Base-by-base conservation (phyloP, 345 rosid genomes). In the Rhizophora apiculata region DNA sequence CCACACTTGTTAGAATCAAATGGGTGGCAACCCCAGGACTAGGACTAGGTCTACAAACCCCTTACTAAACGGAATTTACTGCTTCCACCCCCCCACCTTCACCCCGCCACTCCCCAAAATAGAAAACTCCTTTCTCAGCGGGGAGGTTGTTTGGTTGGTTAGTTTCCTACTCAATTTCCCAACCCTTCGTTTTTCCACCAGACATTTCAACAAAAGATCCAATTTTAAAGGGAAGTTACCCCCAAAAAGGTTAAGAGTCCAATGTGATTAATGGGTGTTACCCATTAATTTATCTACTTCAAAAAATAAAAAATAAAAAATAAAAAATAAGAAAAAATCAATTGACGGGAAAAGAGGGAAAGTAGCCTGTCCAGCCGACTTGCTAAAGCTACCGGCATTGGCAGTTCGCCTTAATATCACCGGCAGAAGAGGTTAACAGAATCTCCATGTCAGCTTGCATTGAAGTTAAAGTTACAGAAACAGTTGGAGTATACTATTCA, bases 191-290 rank as follows among this genome's bases (percentile, higher is more conserved):
- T 78, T 39, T 22, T 24, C n/a, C 34, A 60, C 63, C 76, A 60
- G 66, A 78, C 78, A 72, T 79, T 82, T 81, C 85, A 79, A 83
- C 79, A 6, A 65, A 71, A 74, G 87, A 82, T 83, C 87, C 84
- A 67, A 46, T 24, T 63, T 85, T 83, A 49, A 54, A 73, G 87
- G 82, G 54, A 74, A 66, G 26, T 59, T 55, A 54, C 80, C 78
- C 57, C 37, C 51, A 48, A 30, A 64, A 57, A 57, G 48, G 70
- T 70, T 69, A 65, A 58, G 31, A 31, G 31, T 55, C 46, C 29
- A 1, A 16, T 72, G 53, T 49, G 43, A 67, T 55, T 18, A 34
- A 34, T 43, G 49, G 7, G 15, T 43, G 30, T 59, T 22, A 16
- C 10, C 7, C 8, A 37, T 49, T 49, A 19, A 68, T 60, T 46